These are phyloP conservation scores for Cryptococcus amylolentus DNA, from an alignment of 1,284 basidiomycete genomes.

Conservation along the genomic window DNA sequence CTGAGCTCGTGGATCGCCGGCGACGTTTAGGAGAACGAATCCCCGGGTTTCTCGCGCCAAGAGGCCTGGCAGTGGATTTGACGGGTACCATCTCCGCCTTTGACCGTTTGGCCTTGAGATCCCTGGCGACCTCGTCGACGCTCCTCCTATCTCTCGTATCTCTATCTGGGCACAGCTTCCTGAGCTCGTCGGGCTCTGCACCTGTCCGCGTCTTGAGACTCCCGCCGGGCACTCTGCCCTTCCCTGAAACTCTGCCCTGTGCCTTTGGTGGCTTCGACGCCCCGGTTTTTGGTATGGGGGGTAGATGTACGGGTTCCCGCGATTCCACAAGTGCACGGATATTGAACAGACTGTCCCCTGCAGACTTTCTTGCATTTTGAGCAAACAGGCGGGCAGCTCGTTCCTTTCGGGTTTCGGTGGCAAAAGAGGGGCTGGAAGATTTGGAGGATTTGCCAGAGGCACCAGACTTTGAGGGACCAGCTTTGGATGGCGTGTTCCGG, in stretches of 20 bases:
- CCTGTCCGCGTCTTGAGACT: neutral
- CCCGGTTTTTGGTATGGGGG: neutral
- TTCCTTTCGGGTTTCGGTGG: slow-evolving; percentile 32
- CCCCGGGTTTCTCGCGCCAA: neutral
- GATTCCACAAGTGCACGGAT: slow-evolving; percentile 34
- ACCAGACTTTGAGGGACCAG: neutral
- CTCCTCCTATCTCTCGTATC: slow-evolving; percentile 35
- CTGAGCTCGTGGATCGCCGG: slow-evolving; percentile 14
- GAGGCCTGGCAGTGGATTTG: neutral
- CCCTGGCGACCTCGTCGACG: slow-evolving; percentile 41
- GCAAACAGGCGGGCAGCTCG: slow-evolving; percentile 29
- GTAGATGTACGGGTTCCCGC: slow-evolving; percentile 2
- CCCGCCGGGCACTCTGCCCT: neutral
- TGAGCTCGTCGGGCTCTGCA: slow-evolving; percentile 14
- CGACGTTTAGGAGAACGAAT: neutral
- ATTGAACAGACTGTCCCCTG: slow-evolving; percentile 28
- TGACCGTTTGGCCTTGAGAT: slow-evolving; percentile 24
- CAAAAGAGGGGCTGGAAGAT: slow-evolving; percentile 17
- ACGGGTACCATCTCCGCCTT: neutral
- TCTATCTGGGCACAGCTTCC: slow-evolving; percentile 38
- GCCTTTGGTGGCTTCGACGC: neutral
- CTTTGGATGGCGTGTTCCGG: neutral
- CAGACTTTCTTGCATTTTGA: slow-evolving; percentile 19
- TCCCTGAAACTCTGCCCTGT: neutral
- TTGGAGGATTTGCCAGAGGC: slow-evolving; percentile 11